Conservation (phyloP, 305 asterid genomes). For the Lippia alba region DNA sequence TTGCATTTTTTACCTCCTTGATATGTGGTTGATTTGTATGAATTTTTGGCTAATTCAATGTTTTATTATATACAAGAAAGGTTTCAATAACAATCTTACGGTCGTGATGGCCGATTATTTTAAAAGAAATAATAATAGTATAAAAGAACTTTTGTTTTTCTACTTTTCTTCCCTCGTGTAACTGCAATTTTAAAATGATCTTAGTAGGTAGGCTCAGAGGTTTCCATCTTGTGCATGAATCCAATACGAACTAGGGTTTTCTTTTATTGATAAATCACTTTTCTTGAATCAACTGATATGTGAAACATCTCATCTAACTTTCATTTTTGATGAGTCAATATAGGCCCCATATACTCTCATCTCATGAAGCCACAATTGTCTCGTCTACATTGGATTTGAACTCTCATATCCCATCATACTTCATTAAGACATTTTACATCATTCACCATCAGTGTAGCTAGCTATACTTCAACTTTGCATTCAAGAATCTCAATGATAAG, state of each 20-base stretch:
- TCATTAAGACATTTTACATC: slow-evolving; percentile 37
- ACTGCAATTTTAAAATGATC: neutral
- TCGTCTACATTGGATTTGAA: slow-evolving; percentile 51
- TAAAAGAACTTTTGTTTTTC: no score
- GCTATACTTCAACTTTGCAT: slow-evolving; percentile 28
- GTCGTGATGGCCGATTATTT: neutral
- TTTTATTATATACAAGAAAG: no score
- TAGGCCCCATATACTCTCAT: slow-evolving; percentile 62
- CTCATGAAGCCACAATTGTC: slow-evolving; percentile 60
- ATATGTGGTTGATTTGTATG: no score
- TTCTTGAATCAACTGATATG: slow-evolving; percentile 47
- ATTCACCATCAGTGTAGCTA: slow-evolving; percentile 28
- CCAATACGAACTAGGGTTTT: slow-evolving; percentile 49
- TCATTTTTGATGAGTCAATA: slow-evolving; percentile 44
- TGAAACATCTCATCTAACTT: slow-evolving; percentile 65
- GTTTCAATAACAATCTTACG: no score
- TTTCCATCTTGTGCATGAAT: slow-evolving; percentile 53
- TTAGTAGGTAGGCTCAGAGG: slow-evolving; percentile 25
- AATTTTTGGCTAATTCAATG: no score
- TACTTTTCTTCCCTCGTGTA: neutral
- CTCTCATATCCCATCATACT: slow-evolving; percentile 59
- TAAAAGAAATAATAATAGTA: neutral
- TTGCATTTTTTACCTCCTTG: no score
- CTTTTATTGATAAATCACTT: slow-evolving; percentile 45
- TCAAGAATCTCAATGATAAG: slow-evolving; percentile 3